Base-by-base conservation (phyloP, 2,329 filamentous ascomycete species). In the Ceratocystis cacaofunesta region DNA sequence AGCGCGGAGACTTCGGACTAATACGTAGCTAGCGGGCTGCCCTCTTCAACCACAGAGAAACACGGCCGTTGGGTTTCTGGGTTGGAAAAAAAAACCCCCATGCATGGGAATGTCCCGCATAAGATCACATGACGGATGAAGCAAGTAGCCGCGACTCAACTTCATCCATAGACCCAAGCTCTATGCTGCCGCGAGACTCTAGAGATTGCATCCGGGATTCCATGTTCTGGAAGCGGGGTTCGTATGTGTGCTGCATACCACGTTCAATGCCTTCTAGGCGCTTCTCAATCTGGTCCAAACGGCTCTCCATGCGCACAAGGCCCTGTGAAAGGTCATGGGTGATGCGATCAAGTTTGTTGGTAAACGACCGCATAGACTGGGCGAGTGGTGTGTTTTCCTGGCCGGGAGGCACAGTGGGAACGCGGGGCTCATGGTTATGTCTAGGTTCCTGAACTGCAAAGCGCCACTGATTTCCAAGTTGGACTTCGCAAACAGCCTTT, bases 401-500 rank as follows among this genome's bases (percentile, higher is more conserved):
- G 30, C 81, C 81, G 1, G 81, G 78, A 1, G 78, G 77, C 44
- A 79, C 80, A 19, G 80, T 78, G 7, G 80, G 77, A 62, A 82
- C 74, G 67, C 82, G 80, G 41, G 82, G 79, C 69, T 85, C 82
- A 71, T 85, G 82, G 72, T 85, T 85, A 71, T 85, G 82, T 15
- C 81, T 77, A n/a, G 77, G 72, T 66, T 84, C 81, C 68, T 85
- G 82, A 10, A 85, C 79, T 6, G 79, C 80, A 68, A 85, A 85
- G n/a, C 82, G 80, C 82, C 82, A 85, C 72, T 84, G 82, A 68
- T 85, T 83, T 52, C 79, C 79, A 10, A 85, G 75, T 71, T 84
- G 82, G 5, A 85, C 82, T 71, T 85, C 82, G 68, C 82, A 85
- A 25, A 85, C 82, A 28, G 82, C 82, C 74, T 85, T 85, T 65